phyloP scores from a whole-genome alignment of 257 asterid genomes.

The Scutellaria galericulata region DNA sequence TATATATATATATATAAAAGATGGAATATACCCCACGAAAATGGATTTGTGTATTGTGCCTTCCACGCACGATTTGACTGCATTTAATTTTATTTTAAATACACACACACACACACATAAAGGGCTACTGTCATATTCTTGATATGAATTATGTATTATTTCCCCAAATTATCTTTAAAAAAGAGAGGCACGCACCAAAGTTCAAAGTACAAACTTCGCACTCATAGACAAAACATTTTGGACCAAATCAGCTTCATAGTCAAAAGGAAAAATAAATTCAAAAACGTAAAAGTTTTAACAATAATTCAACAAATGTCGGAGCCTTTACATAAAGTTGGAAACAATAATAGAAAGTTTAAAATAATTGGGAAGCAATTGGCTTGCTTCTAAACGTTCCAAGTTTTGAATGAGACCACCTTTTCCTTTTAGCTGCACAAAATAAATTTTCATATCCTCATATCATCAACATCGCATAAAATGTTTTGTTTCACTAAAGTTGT shows the following conservation, averaged over 20 bases:
- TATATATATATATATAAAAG: not conserved
- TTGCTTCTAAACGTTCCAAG: slow-evolving; percentile 1
- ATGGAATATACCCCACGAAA: slow-evolving; percentile 22
- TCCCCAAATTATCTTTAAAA: not conserved
- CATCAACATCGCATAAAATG: not conserved
- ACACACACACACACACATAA: not conserved
- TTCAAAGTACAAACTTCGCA: slow-evolving; percentile 19
- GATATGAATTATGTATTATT: not conserved
- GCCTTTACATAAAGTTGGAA: slow-evolving; percentile 28
- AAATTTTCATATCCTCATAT: too few relatives aligned
- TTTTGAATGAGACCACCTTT: not conserved
- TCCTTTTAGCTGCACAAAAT: not conserved
- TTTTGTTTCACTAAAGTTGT: not conserved
- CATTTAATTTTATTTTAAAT: not conserved
- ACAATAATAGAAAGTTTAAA: slow-evolving; percentile 12
- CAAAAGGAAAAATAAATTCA: slow-evolving; percentile 11
- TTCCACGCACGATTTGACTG: slow-evolving; percentile 37
- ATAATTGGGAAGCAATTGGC: slow-evolving; percentile 2
- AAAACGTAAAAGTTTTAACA: slow-evolving; percentile 7
- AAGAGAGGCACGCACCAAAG: not conserved
- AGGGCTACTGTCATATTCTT: not conserved
- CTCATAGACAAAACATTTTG: slow-evolving; percentile 39
- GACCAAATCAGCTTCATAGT: slow-evolving; percentile 32
- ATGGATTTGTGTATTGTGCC: slow-evolving; percentile 25
- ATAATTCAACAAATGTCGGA: slow-evolving; percentile 31